Percentiles rank a stretch among this genome's conserved stretches.
phyloP scores from a whole-genome alignment of 805 yeast genomes.

The Cyberlindnera euphorbiae region DNA sequence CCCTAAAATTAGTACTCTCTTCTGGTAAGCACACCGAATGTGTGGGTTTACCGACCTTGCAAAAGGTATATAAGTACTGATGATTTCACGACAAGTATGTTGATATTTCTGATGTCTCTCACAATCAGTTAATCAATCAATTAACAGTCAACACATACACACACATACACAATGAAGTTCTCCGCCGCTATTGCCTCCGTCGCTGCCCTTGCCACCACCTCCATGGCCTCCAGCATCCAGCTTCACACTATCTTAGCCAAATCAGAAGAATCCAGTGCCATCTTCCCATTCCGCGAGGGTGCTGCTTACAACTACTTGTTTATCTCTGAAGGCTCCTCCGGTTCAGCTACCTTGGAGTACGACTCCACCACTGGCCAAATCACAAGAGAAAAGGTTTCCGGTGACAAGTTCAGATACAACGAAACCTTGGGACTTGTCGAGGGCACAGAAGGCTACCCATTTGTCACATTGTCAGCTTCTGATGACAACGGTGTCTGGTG shows the following conservation, averaged over 20 bases:
- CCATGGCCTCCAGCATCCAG: conserved; percentile 4
- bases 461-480: conserved; percentile 8
- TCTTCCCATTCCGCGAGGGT: conserved; percentile 19
- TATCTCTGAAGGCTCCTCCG: conserved; percentile 3
- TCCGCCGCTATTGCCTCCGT: conserved; percentile 3
- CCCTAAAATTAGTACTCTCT: too few species aligned
- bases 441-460: conserved; percentile 10
- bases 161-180: conserved; percentile 10
- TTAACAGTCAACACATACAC: background rate
- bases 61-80: too few species aligned
- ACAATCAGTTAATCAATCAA: too few species aligned
- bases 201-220: conserved; percentile 4
- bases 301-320: conserved; percentile 19
- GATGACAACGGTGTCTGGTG: conserved; percentile 7
- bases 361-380: conserved; percentile 9
- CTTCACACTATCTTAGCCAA: conserved; percentile 2
- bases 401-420: conserved; percentile 1
- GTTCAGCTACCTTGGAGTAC: conserved; percentile 4
- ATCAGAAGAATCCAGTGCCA: conserved; percentile 1
- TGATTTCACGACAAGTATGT: too few species aligned
- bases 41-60: too few species aligned
- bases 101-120: too few species aligned
- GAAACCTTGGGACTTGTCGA: conserved; percentile 7
- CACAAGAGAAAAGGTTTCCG: conserved; percentile 1
- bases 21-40: too few species aligned